Percentiles rank a stretch among this genome's conserved stretches.
phyloP scores from a whole-genome alignment of 768 basidiomycete genomes.

The Suillus placidus region DNA sequence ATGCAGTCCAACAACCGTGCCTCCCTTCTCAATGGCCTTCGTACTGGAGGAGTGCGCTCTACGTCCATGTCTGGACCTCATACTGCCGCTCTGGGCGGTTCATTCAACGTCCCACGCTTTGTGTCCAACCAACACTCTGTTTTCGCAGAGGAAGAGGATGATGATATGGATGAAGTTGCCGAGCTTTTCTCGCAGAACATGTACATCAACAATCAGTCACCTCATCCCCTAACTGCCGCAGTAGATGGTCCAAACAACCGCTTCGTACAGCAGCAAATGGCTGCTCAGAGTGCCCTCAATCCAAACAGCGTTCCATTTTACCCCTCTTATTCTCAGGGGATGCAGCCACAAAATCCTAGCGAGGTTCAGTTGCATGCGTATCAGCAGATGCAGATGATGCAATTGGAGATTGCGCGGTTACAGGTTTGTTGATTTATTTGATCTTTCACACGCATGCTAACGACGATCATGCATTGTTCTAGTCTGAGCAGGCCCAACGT shows the following conservation, averaged over 20 bases:
- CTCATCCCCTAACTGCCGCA: conserved; percentile 68
- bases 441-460: conserved; percentile 8
- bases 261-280: conserved; percentile 66
- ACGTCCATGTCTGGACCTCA: conserved; percentile 60
- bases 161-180: conserved; percentile 61
- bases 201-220: conserved; percentile 50
- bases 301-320: conserved; percentile 52
- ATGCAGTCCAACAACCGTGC: conserved; percentile 63
- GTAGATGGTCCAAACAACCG: conserved; percentile 69
- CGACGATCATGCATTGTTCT: conserved; percentile 16
- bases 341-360: conserved; percentile 44
- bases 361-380: conserved; percentile 62
- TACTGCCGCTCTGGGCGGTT: conserved; percentile 62
- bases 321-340: conserved; percentile 41
- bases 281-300: conserved; percentile 54
- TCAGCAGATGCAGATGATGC: conserved; percentile 80
- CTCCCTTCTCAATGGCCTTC: conserved; percentile 84
- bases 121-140: conserved; percentile 41
- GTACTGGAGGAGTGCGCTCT: conserved; percentile 90
- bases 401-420: conserved; percentile 78
- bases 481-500: conserved; percentile 70
- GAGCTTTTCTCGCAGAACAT: conserved; percentile 57
- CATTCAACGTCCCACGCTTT: conserved; percentile 69
- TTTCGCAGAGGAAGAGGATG: conserved; percentile 51
- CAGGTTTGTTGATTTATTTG: conserved; percentile 53